Conservation (phyloP, 2,329 filamentous ascomycete species). For the Blastomyces gilchristii region DNA sequence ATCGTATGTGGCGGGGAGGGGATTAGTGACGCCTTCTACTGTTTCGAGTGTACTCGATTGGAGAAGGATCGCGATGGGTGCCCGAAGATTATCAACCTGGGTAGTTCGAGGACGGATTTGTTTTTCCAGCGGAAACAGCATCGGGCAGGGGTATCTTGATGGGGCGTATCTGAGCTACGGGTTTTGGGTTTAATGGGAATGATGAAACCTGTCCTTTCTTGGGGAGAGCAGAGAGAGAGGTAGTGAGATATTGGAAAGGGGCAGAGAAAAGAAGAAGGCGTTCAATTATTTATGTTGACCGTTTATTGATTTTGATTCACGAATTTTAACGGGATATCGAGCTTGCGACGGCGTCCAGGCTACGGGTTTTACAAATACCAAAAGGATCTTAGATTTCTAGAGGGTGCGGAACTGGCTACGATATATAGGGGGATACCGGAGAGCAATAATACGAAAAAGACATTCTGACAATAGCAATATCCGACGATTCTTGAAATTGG, state of each 20-base stretch:
- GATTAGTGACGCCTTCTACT: conserved; percentile 97
- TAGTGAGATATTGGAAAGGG: not conserved
- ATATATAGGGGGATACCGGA: not conserved
- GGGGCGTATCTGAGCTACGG: not conserved
- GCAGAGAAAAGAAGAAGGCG: not conserved
- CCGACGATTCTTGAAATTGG: not conserved
- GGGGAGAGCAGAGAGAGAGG: not conserved
- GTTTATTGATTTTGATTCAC: not conserved
- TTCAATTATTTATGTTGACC: not conserved
- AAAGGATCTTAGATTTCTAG: conserved; percentile 1
- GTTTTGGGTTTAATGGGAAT: not conserved
- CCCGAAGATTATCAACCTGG: conserved; percentile 98
- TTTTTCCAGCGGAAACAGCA: conserved; percentile 59
- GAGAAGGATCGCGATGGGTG: conserved; percentile 97
- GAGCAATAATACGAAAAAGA: not conserved
- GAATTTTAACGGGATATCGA: not conserved
- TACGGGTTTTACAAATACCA: not conserved
- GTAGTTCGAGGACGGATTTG: conserved; percentile 89
- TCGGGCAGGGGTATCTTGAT: conserved; percentile 14
- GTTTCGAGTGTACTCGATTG: conserved; percentile 92
- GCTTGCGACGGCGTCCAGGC: not conserved
- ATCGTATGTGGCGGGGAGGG: conserved; percentile 97
- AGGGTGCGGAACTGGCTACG: not conserved
- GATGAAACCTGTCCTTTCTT: not conserved
- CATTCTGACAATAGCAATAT: not conserved